Percentiles rank a stretch among this genome's conserved stretches.
Evolutionary conservation across 306 rosid species (phyloP).

Genomic region (Lablab purpureus): DNA sequence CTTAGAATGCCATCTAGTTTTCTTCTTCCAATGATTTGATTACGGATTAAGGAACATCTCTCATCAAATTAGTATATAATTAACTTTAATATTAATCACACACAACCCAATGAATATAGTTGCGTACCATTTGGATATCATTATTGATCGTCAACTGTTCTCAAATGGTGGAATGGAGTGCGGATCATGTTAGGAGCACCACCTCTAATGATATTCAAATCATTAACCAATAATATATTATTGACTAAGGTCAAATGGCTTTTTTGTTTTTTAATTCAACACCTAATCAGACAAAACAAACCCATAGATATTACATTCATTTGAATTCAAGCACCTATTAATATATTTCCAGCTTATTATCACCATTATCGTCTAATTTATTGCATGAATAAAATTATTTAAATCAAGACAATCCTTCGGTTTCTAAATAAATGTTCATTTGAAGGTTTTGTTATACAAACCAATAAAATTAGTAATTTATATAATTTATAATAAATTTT

Average conservation of each 20-base stretch:
- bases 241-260: conserved; percentile 34
- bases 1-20: conserved; percentile 4
- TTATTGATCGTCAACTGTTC: conserved; percentile 35
- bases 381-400: too few relatives aligned
- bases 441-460: too few relatives aligned
- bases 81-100: conserved; percentile 31
- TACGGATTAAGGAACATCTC: conserved; percentile 22
- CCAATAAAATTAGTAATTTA: too few relatives aligned
- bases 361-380: too few relatives aligned
- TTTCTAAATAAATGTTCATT: too few relatives aligned
- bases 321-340: conserved; percentile 2
- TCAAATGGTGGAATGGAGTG: conserved; percentile 51
- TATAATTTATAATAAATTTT: too few relatives aligned
- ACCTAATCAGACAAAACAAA: conserved; percentile 9
- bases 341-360: not conserved
- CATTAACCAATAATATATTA: conserved; percentile 30
- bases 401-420: too few relatives aligned
- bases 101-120: not conserved
- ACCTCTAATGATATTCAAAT: conserved; percentile 38
- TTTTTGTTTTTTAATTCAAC: conserved; percentile 24
- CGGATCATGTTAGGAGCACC: conserved; percentile 51
- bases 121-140: conserved; percentile 29
- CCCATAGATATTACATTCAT: conserved; percentile 8
- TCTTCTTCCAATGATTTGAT: conserved; percentile 25
- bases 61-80: conserved; percentile 11